Percentiles rank a stretch among this genome's conserved stretches.
Evolutionary conservation across 2,329 filamentous ascomycete species (phyloP).

Genomic region (Verticillium albo-atrum): DNA sequence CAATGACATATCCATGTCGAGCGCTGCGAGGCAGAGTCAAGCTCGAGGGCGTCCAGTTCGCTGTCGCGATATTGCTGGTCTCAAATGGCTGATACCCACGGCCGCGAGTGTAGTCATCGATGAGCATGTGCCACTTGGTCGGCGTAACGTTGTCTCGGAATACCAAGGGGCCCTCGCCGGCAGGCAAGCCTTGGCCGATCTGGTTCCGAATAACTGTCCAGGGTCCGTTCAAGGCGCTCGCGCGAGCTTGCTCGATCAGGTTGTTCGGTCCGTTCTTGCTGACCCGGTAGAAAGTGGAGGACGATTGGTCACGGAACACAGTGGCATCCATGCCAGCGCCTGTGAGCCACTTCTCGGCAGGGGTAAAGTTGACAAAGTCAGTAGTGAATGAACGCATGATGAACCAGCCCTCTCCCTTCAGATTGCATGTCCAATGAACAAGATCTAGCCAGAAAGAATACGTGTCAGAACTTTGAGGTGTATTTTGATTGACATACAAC

Average conservation of each 20-base stretch:
- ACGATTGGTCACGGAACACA: slow-evolving; percentile 3
- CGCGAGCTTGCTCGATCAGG: slow-evolving; percentile 9
- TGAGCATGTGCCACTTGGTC: slow-evolving; percentile 12
- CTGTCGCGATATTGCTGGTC: slow-evolving; percentile 8
- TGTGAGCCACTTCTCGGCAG: slow-evolving; percentile 4
- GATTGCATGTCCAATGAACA: slow-evolving; percentile 3
- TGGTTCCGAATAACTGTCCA: slow-evolving; percentile 8
- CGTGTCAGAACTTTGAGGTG: neutral
- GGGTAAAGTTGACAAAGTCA: slow-evolving; percentile 11
- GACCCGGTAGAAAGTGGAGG: slow-evolving; percentile 7
- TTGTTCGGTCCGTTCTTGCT: slow-evolving; percentile 12
- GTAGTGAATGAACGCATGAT: slow-evolving; percentile 9
- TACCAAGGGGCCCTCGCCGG: slow-evolving; percentile 12
- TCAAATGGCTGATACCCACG: slow-evolving; percentile 10
- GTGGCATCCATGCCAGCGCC: slow-evolving; percentile 12
- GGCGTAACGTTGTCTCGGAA: slow-evolving; percentile 10
- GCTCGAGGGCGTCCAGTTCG: slow-evolving; percentile 4
- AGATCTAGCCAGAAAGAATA: neutral
- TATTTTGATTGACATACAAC: neutral
- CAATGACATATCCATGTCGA: slow-evolving; percentile 12
- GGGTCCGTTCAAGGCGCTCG: slow-evolving; percentile 5
- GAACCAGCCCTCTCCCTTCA: slow-evolving; percentile 10
- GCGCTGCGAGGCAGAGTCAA: slow-evolving; percentile 3
- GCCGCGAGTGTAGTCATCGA: slow-evolving; percentile 12
- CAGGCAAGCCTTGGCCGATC: slow-evolving; percentile 10